Evolutionary conservation across 2,329 filamentous ascomycete genomes (phyloP).

Genomic region (Hymenotorrendiella dingleyae): DNA sequence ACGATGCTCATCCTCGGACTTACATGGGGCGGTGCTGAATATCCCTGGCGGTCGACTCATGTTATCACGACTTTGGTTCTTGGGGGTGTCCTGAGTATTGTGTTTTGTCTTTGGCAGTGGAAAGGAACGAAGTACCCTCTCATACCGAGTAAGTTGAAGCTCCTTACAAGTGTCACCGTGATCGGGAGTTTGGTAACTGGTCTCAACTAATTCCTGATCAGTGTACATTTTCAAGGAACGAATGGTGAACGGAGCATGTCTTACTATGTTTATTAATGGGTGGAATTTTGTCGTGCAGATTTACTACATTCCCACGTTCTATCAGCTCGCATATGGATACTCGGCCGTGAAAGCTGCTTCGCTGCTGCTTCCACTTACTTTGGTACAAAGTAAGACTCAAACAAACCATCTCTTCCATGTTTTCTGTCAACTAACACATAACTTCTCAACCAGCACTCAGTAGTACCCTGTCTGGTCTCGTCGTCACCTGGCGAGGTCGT

Average conservation of each 20-base stretch:
- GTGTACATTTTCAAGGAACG: conserved; percentile 48
- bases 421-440: too few relatives aligned
- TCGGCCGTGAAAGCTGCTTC: conserved; percentile 37
- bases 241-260: conserved; percentile 48
- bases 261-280: conserved; percentile 53
- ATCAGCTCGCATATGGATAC: conserved; percentile 41
- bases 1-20: too few relatives aligned
- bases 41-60: conserved; percentile 46
- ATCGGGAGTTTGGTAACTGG: too few relatives aligned
- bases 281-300: conserved; percentile 55
- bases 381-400: conserved; percentile 42
- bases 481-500: conserved; percentile 46
- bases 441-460: conserved; percentile 17
- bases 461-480: conserved; percentile 42
- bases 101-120: conserved; percentile 2
- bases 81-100: conserved; percentile 29
- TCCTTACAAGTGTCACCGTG: too few relatives aligned
- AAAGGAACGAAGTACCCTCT: neutral
- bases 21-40: conserved; percentile 52
- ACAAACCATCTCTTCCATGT: too few relatives aligned
- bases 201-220: conserved; percentile 9
- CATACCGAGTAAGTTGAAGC: neutral
- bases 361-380: conserved; percentile 37
- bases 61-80: conserved; percentile 47
- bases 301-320: conserved; percentile 35